Evolutionary conservation across 2,329 filamentous ascomycete species (phyloP), one percentile per base, ranked within the genome.

Genomic region (Didymellaceae sp.): DNA sequence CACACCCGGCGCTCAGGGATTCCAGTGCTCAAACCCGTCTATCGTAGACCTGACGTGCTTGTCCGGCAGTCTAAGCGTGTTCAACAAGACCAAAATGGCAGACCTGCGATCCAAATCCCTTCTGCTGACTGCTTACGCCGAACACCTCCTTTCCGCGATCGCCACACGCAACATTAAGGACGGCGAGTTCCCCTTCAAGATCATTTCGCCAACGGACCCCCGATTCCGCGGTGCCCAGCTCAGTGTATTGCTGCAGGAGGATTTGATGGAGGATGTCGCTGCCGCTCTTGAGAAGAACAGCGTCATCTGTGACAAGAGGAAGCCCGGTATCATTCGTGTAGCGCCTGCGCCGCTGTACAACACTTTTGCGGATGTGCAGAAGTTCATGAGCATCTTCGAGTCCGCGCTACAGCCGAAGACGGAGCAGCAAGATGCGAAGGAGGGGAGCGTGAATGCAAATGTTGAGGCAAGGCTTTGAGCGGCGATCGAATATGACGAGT

Each of bases 311-410:
- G 91, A 96, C 67, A 89, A 94, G 80, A 80, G 91, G 58, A 89
- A 89, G 71, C 91, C 91, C 0, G 87, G 91, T 63, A 91, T 96
- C 17, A 88, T 96, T 45, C 80, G 91, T 1, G 87, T 95, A 1
- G 90, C 91, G 4, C 91, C 91, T 1, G 88, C 88, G 32, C 90
- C 91, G 6, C 71, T 96, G 60, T 96, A 96, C 73, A 92, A 92
- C 65, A 85, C 83, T 0, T 95, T 90, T 68, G 78, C 80, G 42
- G 91, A 96, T 63, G 87, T 91, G 10, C 66, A 63, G 45, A 58
- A 59, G 31, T 71, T 71, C 48, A 65, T 70, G 61, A 45, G 75
- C 37, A 75, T 83, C 5, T 84, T 86, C 54, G 64, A 75, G 22
- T 57, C 68, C 22, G 82, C 80, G 39, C 42, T 67, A 40, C 34